Evolutionary conservation across 139 green algal genomes (phyloP), one percentile per base, ranked within the genome.

Genomic region (Pycnococcus provasolii): DNA sequence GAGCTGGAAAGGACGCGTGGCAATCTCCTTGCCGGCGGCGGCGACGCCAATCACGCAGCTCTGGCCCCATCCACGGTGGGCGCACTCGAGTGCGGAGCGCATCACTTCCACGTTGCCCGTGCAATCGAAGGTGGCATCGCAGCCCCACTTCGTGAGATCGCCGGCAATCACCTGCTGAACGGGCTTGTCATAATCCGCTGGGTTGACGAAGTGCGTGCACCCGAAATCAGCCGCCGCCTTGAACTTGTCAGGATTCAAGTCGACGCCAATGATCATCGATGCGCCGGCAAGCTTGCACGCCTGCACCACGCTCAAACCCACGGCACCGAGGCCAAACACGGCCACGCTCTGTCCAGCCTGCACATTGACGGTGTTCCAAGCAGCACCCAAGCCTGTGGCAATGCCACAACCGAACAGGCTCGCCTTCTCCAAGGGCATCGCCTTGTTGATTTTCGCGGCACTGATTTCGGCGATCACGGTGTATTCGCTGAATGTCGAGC

Each of bases 401-500:
- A 55, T 11, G 53, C 73, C 73, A 39, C 73, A 79, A 52, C 73
- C 73, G 11, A 79, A 45, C 62, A 98, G 81, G 74, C 85, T 94
- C 4, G 92, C 81, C 81, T 90, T 79, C 40, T 75, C 68, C 4
- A 84, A 73, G 13, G 67, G 43, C 42, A 73, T 73, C 3, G 64
- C 43, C 4, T 55, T 55, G 60, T 77, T 64, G 73, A 81, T 76
- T 52, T 81, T 81, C 3, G 75, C 75, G 5, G 73, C 66, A 4
- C 74, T 83, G 2, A 79, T 69, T 0, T 95, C 91, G 64, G 97
- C 90, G 26, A 96, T 79, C 40, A 99, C 93, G 0, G 93, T 95
- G 83, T 97, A 98, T 81, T 98, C 83, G 4, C 78, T 80, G 69
- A 98, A 98, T 9, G 92, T 98, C 60, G 77, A 90, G 53, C 91